These are phyloP conservation scores for Stylosanthes scabra DNA, from an alignment of 331 rosid species.

Conservation along the genomic window DNA sequence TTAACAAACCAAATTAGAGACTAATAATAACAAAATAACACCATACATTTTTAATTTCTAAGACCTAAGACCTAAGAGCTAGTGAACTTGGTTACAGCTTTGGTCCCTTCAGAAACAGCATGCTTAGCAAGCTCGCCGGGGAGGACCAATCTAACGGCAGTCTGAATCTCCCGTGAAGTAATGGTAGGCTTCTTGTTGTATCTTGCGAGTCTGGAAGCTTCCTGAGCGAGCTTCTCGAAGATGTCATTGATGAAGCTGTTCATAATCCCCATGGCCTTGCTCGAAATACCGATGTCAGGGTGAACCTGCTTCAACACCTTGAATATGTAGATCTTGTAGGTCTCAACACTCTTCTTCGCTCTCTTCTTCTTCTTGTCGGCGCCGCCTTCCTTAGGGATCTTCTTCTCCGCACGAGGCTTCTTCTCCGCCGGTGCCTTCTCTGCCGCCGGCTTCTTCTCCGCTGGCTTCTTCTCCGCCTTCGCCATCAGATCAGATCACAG, in stretches of 20 bases:
- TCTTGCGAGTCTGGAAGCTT: slow-evolving; percentile 53
- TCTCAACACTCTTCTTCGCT: slow-evolving; percentile 59
- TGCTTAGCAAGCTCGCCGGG: slow-evolving; percentile 70
- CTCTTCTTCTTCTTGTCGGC: slow-evolving; percentile 58
- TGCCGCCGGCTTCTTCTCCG: slow-evolving; percentile 53
- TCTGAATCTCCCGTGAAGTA: slow-evolving; percentile 62
- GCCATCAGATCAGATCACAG: slow-evolving; percentile 42
- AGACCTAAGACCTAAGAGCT: slow-evolving; percentile 45
- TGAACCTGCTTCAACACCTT: slow-evolving; percentile 66
- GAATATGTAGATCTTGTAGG: slow-evolving; percentile 65
- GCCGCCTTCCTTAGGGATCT: slow-evolving; percentile 49
- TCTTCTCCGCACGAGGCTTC: slow-evolving; percentile 65
- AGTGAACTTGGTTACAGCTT: slow-evolving; percentile 62
- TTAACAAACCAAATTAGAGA: neutral
- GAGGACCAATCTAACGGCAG: slow-evolving; percentile 56
- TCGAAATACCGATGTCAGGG: slow-evolving; percentile 61
- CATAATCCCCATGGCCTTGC: slow-evolving; percentile 72
- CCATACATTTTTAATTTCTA: neutral
- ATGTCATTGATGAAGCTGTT: slow-evolving; percentile 66
- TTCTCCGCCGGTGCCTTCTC: slow-evolving; percentile 66
- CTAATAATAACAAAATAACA: no score
- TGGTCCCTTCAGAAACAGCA: slow-evolving; percentile 66
- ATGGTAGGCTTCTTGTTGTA: slow-evolving; percentile 47
- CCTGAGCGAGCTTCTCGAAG: slow-evolving; percentile 58
- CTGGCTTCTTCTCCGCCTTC: slow-evolving; percentile 55